A percentile compares a stretch with the other conserved stretches of the same genome.
These are phyloP conservation scores for Pinus taeda DNA, from an alignment of 75 land plant species.

Conservation along the genomic window DNA sequence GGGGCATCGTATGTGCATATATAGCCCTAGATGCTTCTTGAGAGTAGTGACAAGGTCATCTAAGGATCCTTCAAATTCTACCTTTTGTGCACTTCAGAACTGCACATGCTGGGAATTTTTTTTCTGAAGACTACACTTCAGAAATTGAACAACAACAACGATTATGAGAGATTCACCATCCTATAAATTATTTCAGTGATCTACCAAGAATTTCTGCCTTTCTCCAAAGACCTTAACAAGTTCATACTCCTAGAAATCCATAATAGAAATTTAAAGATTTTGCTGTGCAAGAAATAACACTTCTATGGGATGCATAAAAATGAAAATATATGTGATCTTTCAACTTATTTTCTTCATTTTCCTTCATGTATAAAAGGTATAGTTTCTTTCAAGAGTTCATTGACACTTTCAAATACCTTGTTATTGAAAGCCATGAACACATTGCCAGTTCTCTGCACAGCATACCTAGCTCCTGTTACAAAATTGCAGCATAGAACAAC, in stretches of 20 bases:
- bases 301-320: neutral
- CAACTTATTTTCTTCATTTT: neutral
- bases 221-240: neutral
- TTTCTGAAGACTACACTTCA: neutral
- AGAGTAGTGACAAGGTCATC: too few relatives aligned
- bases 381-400: neutral
- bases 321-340: neutral
- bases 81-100: neutral
- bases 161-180: neutral
- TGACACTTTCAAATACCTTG: slow-evolving; percentile 52
- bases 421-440: slow-evolving; percentile 91
- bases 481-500: slow-evolving; percentile 5
- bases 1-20: too few relatives aligned
- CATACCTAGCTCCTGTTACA: slow-evolving; percentile 88
- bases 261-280: neutral
- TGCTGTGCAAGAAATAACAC: neutral
- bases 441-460: slow-evolving; percentile 86
- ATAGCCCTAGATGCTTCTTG: too few relatives aligned
- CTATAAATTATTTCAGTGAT: neutral
- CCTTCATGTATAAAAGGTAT: neutral
- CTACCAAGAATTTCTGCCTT: neutral
- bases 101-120: neutral
- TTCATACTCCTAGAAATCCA: neutral
- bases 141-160: neutral
- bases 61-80: too few relatives aligned